Evolutionary conservation across 73 alveolate species (phyloP), one percentile per base, ranked within the genome.

Genomic region (Diophrys sp.): DNA sequence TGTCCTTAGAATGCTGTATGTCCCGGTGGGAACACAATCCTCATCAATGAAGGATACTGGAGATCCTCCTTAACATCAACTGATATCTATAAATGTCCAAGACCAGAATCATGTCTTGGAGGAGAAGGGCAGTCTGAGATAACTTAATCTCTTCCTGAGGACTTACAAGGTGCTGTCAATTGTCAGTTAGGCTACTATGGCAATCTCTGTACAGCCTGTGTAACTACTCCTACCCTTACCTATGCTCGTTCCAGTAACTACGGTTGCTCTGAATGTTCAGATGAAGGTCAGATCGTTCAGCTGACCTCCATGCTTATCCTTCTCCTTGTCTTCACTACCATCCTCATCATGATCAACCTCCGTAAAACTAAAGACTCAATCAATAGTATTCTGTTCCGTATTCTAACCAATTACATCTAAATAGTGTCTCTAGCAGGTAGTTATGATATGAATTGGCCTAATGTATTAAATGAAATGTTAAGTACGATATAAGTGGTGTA

Each of bases 181-280:
- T 75, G 83, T 26, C 32, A 24, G 18, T 23, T n/a, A 25, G 83
- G 83, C 23, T 75, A 75, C 33, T 57, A 29, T 14, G 80, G 80
- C 5, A 72, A 2, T 1, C 55, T 72, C 5, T 72, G 80, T 14
- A 28, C 14, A 5, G 70, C 14, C 14, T 72, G 80, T n/a, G 27
- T 72, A 11, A 23, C 31, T 14, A 11, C 1, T 14, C 33, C 26
- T 26, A 70, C 28, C 11, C 5, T 25, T 14, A 72, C 30, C 2
- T 31, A 28, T 25, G 80, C 30, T 32, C 11, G 80, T 5, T 32
- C 33, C 14, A n/a, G 70, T n/a, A 33, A 28, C 26, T n/a, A 72
- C 31, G 14, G 23, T 18, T 72, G 80, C 27, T 25, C 66, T 14
- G 27, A 72, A 72, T 72, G 80, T 32, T 28, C 73, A 66, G 29